These are phyloP conservation scores for Eimeria falciformis DNA, from an alignment of 169 alveolate genomes.

Conservation along the genomic window DNA sequence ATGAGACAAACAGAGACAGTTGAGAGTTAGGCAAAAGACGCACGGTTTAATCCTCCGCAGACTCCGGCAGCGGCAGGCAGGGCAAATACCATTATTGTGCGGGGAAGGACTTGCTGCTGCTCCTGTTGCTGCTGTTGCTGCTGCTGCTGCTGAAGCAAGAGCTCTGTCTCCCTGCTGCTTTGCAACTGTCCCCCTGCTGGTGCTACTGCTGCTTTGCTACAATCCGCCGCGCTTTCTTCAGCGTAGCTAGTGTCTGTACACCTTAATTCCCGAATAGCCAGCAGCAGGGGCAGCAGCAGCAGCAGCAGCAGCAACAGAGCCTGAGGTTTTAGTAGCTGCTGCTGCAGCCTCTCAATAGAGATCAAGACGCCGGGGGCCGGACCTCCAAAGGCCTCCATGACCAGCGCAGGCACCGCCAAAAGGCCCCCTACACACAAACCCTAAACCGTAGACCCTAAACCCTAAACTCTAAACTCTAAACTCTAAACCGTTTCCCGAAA, in stretches of 20 bases:
- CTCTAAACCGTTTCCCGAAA: neutral
- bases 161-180: too few species aligned
- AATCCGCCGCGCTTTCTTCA: neutral
- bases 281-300: slow-evolving; percentile 2
- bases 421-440: slow-evolving; percentile 19
- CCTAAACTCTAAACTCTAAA: slow-evolving; percentile 14
- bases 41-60: slow-evolving; percentile 21
- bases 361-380: neutral
- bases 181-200: neutral
- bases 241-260: neutral
- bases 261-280: neutral
- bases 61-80: slow-evolving; percentile 8
- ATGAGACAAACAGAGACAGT: slow-evolving; percentile 1
- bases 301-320: neutral
- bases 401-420: slow-evolving; percentile 42
- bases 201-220: neutral
- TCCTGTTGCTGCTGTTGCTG: slow-evolving; percentile 24
- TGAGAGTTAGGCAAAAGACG: neutral
- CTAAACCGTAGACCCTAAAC: slow-evolving; percentile 45
- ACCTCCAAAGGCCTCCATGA: neutral
- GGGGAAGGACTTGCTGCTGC: slow-evolving; percentile 36
- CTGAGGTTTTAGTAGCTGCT: neutral
- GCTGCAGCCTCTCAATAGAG: neutral
- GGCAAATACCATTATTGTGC: neutral
- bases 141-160: slow-evolving; percentile 47